Evolutionary conservation across 345 rosid genomes (phyloP).

Genomic region (Eucalyptus sp.): DNA sequence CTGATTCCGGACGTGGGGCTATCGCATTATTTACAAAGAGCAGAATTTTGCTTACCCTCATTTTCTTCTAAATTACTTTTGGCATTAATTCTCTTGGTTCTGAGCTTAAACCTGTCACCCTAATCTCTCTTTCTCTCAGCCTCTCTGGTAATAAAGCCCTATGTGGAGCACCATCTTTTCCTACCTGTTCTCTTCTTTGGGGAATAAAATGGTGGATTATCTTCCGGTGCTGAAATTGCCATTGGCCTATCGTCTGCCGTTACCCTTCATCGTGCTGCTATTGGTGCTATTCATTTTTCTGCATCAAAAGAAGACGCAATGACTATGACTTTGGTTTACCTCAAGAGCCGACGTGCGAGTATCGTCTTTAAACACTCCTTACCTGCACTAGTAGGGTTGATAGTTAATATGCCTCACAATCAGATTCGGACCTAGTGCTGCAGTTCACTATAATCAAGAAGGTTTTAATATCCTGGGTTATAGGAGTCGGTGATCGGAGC

Average conservation of each 20-base stretch:
- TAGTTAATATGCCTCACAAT: neutral
- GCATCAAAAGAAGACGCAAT: slow-evolving; percentile 52
- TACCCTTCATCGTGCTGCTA: slow-evolving; percentile 19
- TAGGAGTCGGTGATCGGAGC: no score
- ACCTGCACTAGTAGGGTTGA: neutral
- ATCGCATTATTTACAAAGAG: neutral
- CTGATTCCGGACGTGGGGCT: neutral
- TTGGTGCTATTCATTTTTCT: slow-evolving; percentile 40
- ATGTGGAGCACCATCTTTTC: slow-evolving; percentile 76
- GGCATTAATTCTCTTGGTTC: neutral
- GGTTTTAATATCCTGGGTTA: neutral
- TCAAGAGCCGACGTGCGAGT: slow-evolving; percentile 78
- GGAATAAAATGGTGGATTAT: slow-evolving; percentile 61
- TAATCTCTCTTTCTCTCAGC: slow-evolving; percentile 23
- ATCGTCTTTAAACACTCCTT: neutral
- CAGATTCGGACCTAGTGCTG: neutral
- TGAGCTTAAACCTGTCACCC: neutral
- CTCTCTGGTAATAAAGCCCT: slow-evolving; percentile 86
- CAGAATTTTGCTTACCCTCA: neutral
- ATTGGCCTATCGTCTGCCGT: slow-evolving; percentile 47
- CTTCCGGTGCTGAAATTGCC: slow-evolving; percentile 65
- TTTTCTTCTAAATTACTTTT: neutral
- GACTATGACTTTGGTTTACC: slow-evolving; percentile 91
- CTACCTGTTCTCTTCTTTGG: slow-evolving; percentile 63
- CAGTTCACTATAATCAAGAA: neutral